Evolutionary conservation across 257 asterid genomes (phyloP), one percentile per base, ranked within the genome.

Genomic region (Mitragyna speciosa): DNA sequence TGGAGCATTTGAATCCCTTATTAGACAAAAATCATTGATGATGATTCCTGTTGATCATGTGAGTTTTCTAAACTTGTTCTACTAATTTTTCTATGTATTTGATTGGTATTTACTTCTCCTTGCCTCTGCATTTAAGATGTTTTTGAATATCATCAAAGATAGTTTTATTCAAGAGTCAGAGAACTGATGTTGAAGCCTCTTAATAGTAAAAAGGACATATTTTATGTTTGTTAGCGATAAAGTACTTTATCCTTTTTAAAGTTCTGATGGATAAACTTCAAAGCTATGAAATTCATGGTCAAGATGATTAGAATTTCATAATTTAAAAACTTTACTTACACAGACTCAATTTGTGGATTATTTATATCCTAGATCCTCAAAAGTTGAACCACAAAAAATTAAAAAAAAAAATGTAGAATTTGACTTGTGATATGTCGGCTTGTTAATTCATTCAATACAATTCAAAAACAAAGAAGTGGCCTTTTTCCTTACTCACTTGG

Each of bases 21-120:
- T 95, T 79, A 90, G 99, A 86, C 98, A 95, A 82, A 95, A 93
- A 80, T 95, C 99, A 75, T 78, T 91, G 86, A 95, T 95, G 99
- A 90, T 92, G 95, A 84, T 95, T 77, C 95, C 98, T 66, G 89
- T 89, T 72, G 90, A 83, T 84, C 95, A 91, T 96, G 99, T 95
- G 76, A 85, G 91, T 73, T 76, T 51, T 80, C 77, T 30, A 51
- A 31, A 77, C 64, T 78, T 31, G 79, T 61, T 70, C 51, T 69
- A 64, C 30, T 77, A 33, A 49, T 10, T 69, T 68, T 22, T 66
- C 33, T 39, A 10, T 45, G 43, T 22, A 64, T 43, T 63, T 76
- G 41, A 33, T 7, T 31, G 72, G 39, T 36, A 36, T 36, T 36
- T 36, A 36, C 39, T 36, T 36, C 39, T 36, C 39, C 39, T 36